Percentiles rank a stretch among this genome's conserved stretches.
phyloP scores from a whole-genome alignment of 23 red algal genomes.

The Agarophyton chilense region DNA sequence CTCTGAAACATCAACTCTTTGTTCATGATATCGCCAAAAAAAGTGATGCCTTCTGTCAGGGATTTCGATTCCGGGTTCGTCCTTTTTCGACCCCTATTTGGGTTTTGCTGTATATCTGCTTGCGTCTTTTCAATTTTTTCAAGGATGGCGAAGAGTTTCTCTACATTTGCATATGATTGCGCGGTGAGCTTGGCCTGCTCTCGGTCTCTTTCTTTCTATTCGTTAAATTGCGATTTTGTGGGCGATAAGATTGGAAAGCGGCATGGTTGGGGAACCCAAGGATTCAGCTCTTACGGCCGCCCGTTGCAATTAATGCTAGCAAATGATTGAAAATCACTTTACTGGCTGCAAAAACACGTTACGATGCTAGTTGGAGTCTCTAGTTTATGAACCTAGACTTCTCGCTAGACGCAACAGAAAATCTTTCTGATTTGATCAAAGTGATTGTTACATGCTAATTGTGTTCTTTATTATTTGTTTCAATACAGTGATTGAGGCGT shows the following conservation, averaged over 20 bases:
- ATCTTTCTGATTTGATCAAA: no score
- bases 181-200: not conserved
- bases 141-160: conserved; percentile 34
- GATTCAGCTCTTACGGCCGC: no score
- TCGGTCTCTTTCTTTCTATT: conserved; percentile 13
- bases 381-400: no score
- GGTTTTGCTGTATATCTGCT: not conserved
- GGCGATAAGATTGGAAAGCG: not conserved
- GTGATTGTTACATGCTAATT: no score
- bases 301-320: no score
- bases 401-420: no score
- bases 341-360: no score
- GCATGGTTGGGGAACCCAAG: no score
- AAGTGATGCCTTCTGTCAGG: not conserved
- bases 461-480: no score
- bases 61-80: conserved; percentile 16
- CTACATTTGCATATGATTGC: not conserved
- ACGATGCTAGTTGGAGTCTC: no score
- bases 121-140: not conserved
- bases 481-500: no score
- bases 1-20: not conserved
- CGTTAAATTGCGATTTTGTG: not conserved
- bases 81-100: conserved; percentile 28
- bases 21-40: not conserved
- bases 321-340: no score